Conservation (phyloP, 805 yeast species). For the Candida takata region DNA sequence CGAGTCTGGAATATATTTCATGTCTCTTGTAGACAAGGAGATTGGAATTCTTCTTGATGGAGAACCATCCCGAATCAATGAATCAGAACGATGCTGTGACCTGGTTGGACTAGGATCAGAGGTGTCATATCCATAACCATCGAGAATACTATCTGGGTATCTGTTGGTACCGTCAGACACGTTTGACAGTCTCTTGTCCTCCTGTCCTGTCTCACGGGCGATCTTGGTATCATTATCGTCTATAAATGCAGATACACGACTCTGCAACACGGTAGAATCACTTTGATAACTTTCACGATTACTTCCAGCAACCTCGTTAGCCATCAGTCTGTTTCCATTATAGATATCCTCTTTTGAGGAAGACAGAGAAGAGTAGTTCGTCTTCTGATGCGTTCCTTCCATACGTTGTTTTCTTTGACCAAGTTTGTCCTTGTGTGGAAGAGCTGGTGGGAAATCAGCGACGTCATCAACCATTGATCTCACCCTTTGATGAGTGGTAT, state of each 20-base stretch:
- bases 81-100: slow-evolving; percentile 3
- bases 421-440: too few relatives aligned
- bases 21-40: slow-evolving; percentile 9
- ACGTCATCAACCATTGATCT: slow-evolving; percentile 10
- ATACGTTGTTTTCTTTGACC: too few relatives aligned
- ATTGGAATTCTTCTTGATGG: neutral
- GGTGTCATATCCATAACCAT: slow-evolving; percentile 3
- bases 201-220: neutral
- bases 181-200: slow-evolving; percentile 3
- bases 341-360: neutral
- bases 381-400: neutral
- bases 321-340: neutral
- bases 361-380: slow-evolving; percentile 1
- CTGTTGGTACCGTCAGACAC: slow-evolving; percentile 3
- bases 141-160: slow-evolving; percentile 23
- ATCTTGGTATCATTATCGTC: neutral
- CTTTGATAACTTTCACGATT: neutral
- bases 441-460: neutral
- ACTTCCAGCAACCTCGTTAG: too few relatives aligned
- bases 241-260: neutral
- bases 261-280: neutral
- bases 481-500: neutral
- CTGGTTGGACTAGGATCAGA: slow-evolving; percentile 5
- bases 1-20: slow-evolving; percentile 18
- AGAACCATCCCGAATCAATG: neutral